Percentiles rank a stretch among this genome's conserved stretches.
Evolutionary conservation across 2,329 filamentous ascomycete species (phyloP).

Genomic region (Microdochium paspali): DNA sequence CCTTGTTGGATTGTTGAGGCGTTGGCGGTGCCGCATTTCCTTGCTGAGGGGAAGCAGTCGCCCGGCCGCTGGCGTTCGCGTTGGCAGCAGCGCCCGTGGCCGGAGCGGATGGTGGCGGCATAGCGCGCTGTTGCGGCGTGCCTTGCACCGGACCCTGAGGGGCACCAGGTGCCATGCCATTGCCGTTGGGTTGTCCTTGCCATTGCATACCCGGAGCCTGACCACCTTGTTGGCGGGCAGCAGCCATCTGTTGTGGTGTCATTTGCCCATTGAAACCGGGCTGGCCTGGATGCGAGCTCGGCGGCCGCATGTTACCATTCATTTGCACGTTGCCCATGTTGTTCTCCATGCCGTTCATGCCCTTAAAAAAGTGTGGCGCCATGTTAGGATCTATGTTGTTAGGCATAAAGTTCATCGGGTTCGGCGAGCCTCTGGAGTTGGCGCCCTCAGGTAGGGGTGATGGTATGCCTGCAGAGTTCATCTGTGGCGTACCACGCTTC

Average conservation of each 20-base stretch:
- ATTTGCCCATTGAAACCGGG: conserved; percentile 47
- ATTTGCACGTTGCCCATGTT: conserved; percentile 48
- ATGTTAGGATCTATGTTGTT: conserved; percentile 54
- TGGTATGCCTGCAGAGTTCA: conserved; percentile 59
- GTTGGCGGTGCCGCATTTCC: conserved; percentile 64
- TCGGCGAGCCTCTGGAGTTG: conserved; percentile 58
- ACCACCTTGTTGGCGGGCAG: conserved; percentile 20
- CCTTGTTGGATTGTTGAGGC: conserved; percentile 63
- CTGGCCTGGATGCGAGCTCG: conserved; percentile 53
- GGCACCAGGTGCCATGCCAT: conserved; percentile 30
- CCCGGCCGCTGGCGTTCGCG: neutral
- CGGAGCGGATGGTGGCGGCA: conserved; percentile 59
- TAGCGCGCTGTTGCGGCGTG: conserved; percentile 63
- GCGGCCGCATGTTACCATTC: conserved; percentile 58
- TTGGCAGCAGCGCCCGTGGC: conserved; percentile 32
- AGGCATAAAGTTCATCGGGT: conserved; percentile 53
- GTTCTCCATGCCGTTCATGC: conserved; percentile 39
- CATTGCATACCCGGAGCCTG: conserved; percentile 37
- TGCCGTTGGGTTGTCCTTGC: conserved; percentile 29
- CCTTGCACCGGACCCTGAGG: conserved; percentile 49
- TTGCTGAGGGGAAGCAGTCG: conserved; percentile 50
- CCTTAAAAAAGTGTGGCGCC: conserved; percentile 50
- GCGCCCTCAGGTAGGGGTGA: conserved; percentile 62
- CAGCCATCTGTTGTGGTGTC: conserved; percentile 38
- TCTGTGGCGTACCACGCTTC: conserved; percentile 68